Evolutionary conservation across 2,329 filamentous ascomycete genomes (phyloP).

Genomic region (Waltergamsia citrina): DNA sequence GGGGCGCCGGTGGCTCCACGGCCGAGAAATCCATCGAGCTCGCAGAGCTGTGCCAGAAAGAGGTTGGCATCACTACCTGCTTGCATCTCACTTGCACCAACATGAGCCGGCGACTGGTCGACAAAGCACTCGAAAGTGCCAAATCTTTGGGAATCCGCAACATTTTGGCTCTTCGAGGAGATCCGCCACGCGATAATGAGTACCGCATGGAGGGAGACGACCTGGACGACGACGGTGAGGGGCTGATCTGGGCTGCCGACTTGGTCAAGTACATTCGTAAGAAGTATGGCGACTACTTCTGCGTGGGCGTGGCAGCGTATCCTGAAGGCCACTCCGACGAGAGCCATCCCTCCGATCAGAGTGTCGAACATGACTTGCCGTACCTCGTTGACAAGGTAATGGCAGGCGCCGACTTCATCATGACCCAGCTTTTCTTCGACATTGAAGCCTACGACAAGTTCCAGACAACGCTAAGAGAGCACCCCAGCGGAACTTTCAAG

Average conservation of each 20-base stretch:
- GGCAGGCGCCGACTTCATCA: slow-evolving; percentile 93
- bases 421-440: slow-evolving; percentile 97
- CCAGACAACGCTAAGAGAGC: slow-evolving; percentile 65
- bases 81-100: slow-evolving; percentile 96
- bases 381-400: slow-evolving; percentile 84
- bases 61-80: slow-evolving; percentile 87
- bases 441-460: slow-evolving; percentile 73
- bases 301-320: slow-evolving; percentile 87
- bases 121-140: slow-evolving; percentile 82
- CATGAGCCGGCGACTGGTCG: slow-evolving; percentile 80
- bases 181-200: slow-evolving; percentile 82
- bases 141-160: slow-evolving; percentile 88
- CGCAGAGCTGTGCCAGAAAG: slow-evolving; percentile 88
- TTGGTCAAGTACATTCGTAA: slow-evolving; percentile 81
- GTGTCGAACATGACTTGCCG: slow-evolving; percentile 71
- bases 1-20: slow-evolving; percentile 93
- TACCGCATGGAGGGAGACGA: slow-evolving; percentile 57
- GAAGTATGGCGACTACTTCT: slow-evolving; percentile 89
- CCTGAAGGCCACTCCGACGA: slow-evolving; percentile 93
- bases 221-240: slow-evolving; percentile 55
- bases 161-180: slow-evolving; percentile 83
- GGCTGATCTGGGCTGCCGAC: slow-evolving; percentile 84
- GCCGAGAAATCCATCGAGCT: slow-evolving; percentile 85
- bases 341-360: slow-evolving; percentile 63
- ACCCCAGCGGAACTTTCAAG: slow-evolving; percentile 79